These are phyloP conservation scores for Penicillium cosmopolitanum DNA, from an alignment of 495 filamentous ascomycete species.

Conservation along the genomic window DNA sequence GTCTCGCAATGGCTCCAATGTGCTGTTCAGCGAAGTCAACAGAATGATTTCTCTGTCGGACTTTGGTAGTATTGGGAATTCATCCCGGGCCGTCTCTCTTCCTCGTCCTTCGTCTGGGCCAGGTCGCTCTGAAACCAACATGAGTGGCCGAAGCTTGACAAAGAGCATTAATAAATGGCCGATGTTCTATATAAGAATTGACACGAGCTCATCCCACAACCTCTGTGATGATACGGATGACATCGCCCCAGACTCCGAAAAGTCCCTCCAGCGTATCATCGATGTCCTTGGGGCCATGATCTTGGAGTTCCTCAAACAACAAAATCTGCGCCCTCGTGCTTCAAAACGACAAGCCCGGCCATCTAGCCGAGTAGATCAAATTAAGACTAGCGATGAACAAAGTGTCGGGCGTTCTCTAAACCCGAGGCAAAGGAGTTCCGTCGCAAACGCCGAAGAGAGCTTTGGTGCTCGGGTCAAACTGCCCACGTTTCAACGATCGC, in stretches of 20 bases:
- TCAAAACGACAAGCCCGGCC: constrained; percentile 21
- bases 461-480: constrained; percentile 35
- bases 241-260: constrained; percentile 42
- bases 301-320: constrained; percentile 68
- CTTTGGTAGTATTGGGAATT: constrained; percentile 66
- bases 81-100: constrained; percentile 17
- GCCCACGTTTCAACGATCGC: constrained; percentile 34
- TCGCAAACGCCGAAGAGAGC: constrained; percentile 29
- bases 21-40: constrained; percentile 82
- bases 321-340: constrained; percentile 61
- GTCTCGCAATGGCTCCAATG: constrained; percentile 55
- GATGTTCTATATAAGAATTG: constrained; percentile 86
- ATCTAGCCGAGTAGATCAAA: constrained; percentile 6
- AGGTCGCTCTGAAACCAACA: constrained; percentile 51
- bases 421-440: not conserved
- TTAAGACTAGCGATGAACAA: not conserved
- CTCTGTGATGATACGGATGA: constrained; percentile 27
- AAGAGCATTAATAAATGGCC: constrained; percentile 84
- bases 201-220: constrained; percentile 19
- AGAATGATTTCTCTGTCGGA: constrained; percentile 73
- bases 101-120: not conserved
- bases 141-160: constrained; percentile 57
- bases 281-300: constrained; percentile 67
- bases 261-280: constrained; percentile 53
- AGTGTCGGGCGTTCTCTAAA: not conserved